Base-by-base conservation (phyloP, 257 asterid species). In the Solanum rostratum region DNA sequence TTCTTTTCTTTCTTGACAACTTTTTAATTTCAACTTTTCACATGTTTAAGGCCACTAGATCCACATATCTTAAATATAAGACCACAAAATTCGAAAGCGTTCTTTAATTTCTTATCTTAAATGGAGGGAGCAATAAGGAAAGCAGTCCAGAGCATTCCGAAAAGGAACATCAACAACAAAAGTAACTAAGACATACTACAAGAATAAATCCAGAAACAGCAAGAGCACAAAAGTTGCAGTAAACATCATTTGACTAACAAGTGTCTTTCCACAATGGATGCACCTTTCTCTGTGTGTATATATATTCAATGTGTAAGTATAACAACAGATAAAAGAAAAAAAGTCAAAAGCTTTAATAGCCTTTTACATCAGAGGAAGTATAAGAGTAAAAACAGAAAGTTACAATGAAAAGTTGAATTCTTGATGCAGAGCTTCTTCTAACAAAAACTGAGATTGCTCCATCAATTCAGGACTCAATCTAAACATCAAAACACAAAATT, bases 401-500 rank as follows among this genome's bases (percentile, higher is more conserved):
- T 39, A 70, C 53, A 37, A 70, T 19, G 29, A 70, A 70, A 70
- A 70, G 54, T 41, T 83, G 78, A 87, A 89, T 46, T 88, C 87
- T 60, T 88, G 90, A 22, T 84, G 84, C 79, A 91, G 88, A 81
- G 90, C 88, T 76, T 89, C 85, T 6, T 90, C 91, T 63, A 90
- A 88, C 87, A 91, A 86, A 84, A 88, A 89, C 74, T 87, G 86
- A 55, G 91, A 90, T 11, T 89, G 86, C 14, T 88, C 91, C 93
- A 90, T 92, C 81, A 92, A 84, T 20, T 89, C 95, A 14, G 93
- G 92, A 79, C 92, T 91, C 57, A 92, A 86, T 85, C 93, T 87
- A 55, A 91, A 92, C 95, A 92, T 92, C 84, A 90, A 62, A 1
- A 91, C 95, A 60, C 95, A 92, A 85, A 92, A 91, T 33, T 92